Evolutionary conservation across 2,329 filamentous ascomycete species (phyloP).

Genomic region (Escovopsis sp.): DNA sequence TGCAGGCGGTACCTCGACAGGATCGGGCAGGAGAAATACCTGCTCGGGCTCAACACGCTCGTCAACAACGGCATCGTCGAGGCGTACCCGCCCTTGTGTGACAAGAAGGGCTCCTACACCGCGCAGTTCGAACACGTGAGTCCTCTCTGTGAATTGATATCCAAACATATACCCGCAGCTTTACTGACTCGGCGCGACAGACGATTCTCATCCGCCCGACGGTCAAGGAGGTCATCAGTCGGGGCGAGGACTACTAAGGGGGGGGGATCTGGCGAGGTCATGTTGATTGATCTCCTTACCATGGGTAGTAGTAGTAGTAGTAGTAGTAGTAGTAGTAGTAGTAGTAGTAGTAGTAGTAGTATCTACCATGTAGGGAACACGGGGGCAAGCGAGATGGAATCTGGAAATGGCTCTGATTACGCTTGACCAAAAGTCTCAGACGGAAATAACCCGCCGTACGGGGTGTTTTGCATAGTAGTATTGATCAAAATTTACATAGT

Average conservation of each 20-base stretch:
- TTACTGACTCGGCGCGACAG: conserved; percentile 23
- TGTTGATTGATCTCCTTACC: no score
- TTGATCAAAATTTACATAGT: no score
- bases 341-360: no score
- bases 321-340: no score
- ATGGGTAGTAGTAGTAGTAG: no score
- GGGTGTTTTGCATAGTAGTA: no score
- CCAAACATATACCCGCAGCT: no score
- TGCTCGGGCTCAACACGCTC: conserved; percentile 77
- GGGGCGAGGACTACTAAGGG: conserved; percentile 65
- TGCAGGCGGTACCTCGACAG: conserved; percentile 84
- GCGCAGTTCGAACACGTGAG: conserved; percentile 90
- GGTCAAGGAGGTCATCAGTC: conserved; percentile 77
- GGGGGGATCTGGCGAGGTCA: no score
- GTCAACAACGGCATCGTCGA: conserved; percentile 75
- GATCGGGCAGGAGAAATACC: conserved; percentile 87
- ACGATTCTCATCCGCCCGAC: conserved; percentile 64
- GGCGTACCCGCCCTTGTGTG: conserved; percentile 75
- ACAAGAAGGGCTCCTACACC: conserved; percentile 89
- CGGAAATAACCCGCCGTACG: no score
- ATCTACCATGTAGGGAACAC: no score
- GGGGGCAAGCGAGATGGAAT: conserved; percentile 13
- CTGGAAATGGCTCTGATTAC: conserved; percentile 19
- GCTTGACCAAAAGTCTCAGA: no score
- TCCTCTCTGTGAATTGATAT: no score